A percentile compares a stretch with the other conserved stretches of the same genome.
phyloP scores from a whole-genome alignment of 225 moss, liverwort and hornwort species.

The Pseudoscleropodium purum region DNA sequence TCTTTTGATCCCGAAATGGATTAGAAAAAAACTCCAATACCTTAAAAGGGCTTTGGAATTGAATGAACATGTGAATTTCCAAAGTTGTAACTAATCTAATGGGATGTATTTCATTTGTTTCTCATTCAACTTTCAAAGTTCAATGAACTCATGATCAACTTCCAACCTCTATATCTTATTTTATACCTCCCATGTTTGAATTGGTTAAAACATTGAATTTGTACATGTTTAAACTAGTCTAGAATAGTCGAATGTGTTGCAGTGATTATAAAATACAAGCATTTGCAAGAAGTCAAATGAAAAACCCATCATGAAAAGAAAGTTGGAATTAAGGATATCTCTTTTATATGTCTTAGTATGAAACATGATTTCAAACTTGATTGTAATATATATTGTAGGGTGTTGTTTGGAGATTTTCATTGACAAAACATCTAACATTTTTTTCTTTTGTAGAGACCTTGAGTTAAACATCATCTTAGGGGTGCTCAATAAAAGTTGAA shows the following conservation, averaged over 20 bases:
- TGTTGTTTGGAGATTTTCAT: background rate
- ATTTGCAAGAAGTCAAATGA: background rate
- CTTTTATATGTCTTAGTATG: too few species aligned
- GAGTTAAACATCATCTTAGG: background rate
- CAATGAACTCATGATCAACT: background rate
- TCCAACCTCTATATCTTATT: background rate
- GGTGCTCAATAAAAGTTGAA: background rate
- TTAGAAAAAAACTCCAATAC: background rate
- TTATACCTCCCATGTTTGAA: background rate
- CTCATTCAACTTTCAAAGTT: background rate
- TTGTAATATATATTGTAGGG: background rate
- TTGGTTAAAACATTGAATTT: too few species aligned
- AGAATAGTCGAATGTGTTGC: background rate
- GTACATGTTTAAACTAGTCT: rapidly evolving
- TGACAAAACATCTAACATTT: background rate
- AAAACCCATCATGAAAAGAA: background rate
- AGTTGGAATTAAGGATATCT: too few species aligned
- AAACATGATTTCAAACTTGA: background rate
- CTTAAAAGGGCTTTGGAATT: background rate
- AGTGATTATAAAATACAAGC: background rate
- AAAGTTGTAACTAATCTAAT: background rate
- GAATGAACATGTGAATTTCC: background rate
- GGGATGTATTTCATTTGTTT: background rate
- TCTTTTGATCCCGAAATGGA: background rate
- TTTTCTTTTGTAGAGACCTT: background rate